A percentile compares a stretch with the other conserved stretches of the same genome.
Conservation (phyloP, 805 yeast species). For the Starmerella sp. region DNA sequence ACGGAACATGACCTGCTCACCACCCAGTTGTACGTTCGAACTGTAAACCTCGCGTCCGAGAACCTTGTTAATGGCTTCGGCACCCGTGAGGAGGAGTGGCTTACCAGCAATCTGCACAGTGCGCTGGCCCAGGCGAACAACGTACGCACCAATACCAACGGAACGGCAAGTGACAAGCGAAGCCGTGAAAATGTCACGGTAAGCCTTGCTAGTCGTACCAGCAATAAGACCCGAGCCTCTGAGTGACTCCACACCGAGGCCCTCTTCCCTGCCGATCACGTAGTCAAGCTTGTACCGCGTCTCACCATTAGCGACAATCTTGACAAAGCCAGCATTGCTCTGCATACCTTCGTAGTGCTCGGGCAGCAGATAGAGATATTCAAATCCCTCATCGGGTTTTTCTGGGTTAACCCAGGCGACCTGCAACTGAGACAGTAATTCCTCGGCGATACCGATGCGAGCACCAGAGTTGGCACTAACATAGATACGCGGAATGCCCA, state of each 20-base stretch:
- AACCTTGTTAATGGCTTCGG: conserved; percentile 94
- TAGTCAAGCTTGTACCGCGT: conserved; percentile 71
- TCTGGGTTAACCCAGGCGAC: conserved; percentile 83
- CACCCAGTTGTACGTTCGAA: conserved; percentile 95
- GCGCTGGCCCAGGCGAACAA: conserved; percentile 97
- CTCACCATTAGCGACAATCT: conserved; percentile 73
- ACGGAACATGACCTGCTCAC: conserved; percentile 96
- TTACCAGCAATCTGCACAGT: conserved; percentile 98
- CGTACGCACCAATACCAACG: conserved; percentile 98
- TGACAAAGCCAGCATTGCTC: conserved; percentile 28
- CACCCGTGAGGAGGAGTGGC: conserved; percentile 97
- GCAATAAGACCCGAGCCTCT: conserved; percentile 98
- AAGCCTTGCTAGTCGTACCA: conserved; percentile 96
- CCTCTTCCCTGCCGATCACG: conserved; percentile 88
- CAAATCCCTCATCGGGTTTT: conserved; percentile 76
- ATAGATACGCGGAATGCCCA: conserved; percentile 91
- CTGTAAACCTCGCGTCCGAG: conserved; percentile 95
- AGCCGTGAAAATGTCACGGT: conserved; percentile 92
- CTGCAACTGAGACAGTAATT: conserved; percentile 73
- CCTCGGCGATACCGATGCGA: conserved; percentile 96
- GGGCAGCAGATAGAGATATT: conserved; percentile 68
- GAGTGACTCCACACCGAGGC: conserved; percentile 96
- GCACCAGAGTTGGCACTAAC: conserved; percentile 99
- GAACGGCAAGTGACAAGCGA: conserved; percentile 99
- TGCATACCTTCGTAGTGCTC: conserved; percentile 47